Conservation (phyloP, 495 filamentous ascomycete genomes). For the Aspergillus hancockii region DNA sequence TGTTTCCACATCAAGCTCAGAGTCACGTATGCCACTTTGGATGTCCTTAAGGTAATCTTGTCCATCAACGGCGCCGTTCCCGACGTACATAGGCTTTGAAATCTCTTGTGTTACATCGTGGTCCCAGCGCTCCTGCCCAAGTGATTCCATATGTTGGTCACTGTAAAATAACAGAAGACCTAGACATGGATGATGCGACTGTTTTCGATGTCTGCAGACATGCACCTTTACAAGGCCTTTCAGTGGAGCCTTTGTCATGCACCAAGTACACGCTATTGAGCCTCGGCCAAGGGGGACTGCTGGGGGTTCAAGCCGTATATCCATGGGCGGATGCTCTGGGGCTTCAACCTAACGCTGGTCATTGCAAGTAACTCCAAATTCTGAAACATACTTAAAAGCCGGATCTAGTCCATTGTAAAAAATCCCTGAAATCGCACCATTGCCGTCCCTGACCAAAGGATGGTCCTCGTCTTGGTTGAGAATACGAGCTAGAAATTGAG, state of each 20-base stretch:
- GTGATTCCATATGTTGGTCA: conserved; percentile 14
- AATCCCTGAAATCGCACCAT: conserved; percentile 12
- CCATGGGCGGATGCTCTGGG: neutral
- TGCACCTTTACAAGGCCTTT: conserved; percentile 13
- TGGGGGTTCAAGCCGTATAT: conserved; percentile 6
- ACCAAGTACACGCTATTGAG: conserved; percentile 11
- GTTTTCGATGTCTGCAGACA: conserved; percentile 11
- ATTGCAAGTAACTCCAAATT: conserved; percentile 16
- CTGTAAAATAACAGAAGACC: conserved; percentile 14
- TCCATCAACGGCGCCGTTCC: conserved; percentile 3
- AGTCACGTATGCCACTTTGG: neutral
- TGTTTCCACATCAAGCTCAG: neutral
- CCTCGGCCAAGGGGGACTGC: neutral
- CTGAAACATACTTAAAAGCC: neutral
- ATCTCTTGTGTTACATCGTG: conserved; percentile 8
- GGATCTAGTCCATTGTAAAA: conserved; percentile 17
- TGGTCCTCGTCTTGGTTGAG: conserved; percentile 9
- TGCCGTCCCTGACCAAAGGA: conserved; percentile 8
- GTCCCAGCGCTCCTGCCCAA: conserved; percentile 20
- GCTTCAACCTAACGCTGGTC: neutral
- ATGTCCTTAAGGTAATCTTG: conserved; percentile 16
- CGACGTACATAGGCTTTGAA: conserved; percentile 3
- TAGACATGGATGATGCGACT: conserved; percentile 11
- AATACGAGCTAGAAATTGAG: conserved; percentile 1
- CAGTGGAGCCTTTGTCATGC: conserved; percentile 14